Base-by-base conservation (phyloP, 768 basidiomycete genomes). In the Ephemerocybe angulata region DNA sequence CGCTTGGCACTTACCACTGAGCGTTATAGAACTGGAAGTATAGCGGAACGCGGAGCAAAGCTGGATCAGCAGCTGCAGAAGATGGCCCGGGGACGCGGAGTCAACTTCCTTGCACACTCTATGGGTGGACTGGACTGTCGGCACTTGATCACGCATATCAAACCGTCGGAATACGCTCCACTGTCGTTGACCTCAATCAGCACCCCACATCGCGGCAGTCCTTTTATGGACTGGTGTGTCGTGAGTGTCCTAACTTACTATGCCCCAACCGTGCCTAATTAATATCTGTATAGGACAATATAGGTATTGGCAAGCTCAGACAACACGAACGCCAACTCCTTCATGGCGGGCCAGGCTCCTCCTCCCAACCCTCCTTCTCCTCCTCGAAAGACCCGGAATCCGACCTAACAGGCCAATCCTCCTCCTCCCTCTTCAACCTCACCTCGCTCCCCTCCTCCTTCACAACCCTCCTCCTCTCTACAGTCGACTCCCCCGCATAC, bases 201-300 rank as follows among this genome's bases (percentile, higher is more conserved):
- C 24, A 98, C 97, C 0, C 97, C 97, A 15, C 97, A 99, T 67
- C 82, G 93, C 17, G 96, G 97, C 30, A 93, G 90, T 62, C 94
- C 96, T 1, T 98, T 99, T 70, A 99, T 99, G 97, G 93, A 97
- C 67, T 99, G 97, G 97, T 98, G 96, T 73, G 79, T 84, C 47
- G 91, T 90, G 63, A 64, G 88, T 79, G 17, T 10, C 22, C 43
- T 44, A n/a, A n/a, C 37, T 27, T 33, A 43, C 17, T 24, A 25
- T 41, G 54, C 33, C 13, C 28, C 28, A 21, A 48, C 35, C 42
- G 15, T 38, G 35, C n/a, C 41, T 17, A 38, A 46, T 38, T n/a
- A 53, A 24, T 33, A 46, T 17, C 12, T 37, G 25, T 5, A 4
- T 61, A 93, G 88, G 89, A 88, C 42, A 89, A 96, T 62, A 90